Evolutionary conservation across 441 rosid species (phyloP), one percentile per base, ranked within the genome.

Genomic region (Macaranga tanarius): DNA sequence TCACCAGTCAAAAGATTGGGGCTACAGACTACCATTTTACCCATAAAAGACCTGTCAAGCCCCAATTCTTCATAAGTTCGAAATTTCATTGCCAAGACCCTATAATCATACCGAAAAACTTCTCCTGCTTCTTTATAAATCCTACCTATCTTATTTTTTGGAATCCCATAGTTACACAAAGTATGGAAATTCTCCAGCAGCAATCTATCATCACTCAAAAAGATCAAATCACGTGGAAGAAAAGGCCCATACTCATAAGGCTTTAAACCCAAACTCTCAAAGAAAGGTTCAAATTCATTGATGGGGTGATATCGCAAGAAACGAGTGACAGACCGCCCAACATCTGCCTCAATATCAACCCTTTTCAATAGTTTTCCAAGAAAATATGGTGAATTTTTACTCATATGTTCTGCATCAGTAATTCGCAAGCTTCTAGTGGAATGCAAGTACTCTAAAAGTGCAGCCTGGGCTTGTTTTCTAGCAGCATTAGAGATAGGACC

Each of bases 231-330:
- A 52, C 69, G 77, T 0, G 88, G 93, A 70, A 93, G 86, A 55
- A 88, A 66, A 56, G 79, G 69, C 70, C 62, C 25, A 65, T 78
- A 88, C 78, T 90, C 92, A 0, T 61, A 50, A 2, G 88, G 95
- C 17, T 82, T 75, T 55, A 93, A 50, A 51, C 98, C 96, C 71
- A 83, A 77, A 71, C 97, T 92, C 90, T 93, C 95, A 38, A 89
- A 85, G 81, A 90, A 93, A 28, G 95, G 96, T 82, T 93, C 97
- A 55, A 88, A 93, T 65, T 94, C 98, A 79, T 94, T 94, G 17
- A 92, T 81, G 31, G 98, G 93, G 62, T 90, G 89, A 78, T 86
- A 93, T 48, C 83, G 79, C 42, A 91, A 69, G 75, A 81, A 89
- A 44, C 87, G 87, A 0, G 84, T 60, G 10, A 92, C 67, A 20